Percentiles rank a stretch among this genome's conserved stretches.
Conservation (phyloP, 306 rosid species). For the Potentilla sterilis region DNA sequence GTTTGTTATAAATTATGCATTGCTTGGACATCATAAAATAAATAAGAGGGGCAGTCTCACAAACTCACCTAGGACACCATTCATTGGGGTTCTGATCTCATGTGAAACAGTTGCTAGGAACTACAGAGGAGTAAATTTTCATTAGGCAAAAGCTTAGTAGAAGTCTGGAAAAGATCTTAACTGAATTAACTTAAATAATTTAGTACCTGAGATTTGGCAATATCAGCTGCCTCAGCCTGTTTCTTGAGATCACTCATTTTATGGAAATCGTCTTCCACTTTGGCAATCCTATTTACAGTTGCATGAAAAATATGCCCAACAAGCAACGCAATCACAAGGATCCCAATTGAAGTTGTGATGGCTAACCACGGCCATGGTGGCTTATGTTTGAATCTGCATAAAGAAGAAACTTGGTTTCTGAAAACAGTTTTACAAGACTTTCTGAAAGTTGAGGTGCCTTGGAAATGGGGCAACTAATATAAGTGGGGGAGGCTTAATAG, state of each 20-base stretch:
- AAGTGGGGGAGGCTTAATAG: neutral
- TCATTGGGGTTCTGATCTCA: conserved; percentile 99
- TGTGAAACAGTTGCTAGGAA: conserved; percentile 98
- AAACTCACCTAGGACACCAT: conserved; percentile 90
- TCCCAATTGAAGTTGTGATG: conserved; percentile 64
- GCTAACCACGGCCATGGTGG: conserved; percentile 92
- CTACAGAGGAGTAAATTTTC: conserved; percentile 44
- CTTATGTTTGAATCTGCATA: conserved; percentile 79
- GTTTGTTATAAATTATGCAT: conserved; percentile 2
- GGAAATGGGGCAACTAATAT: neutral
- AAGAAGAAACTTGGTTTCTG: conserved; percentile 31
- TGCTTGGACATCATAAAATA: conserved; percentile 12
- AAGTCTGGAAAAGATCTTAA: conserved; percentile 20
- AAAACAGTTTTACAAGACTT: conserved; percentile 10
- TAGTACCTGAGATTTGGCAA: conserved; percentile 93
- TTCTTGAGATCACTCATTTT: conserved; percentile 75
- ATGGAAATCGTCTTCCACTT: conserved; percentile 77
- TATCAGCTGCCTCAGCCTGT: conserved; percentile 91
- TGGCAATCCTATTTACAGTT: conserved; percentile 81
- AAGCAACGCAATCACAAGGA: conserved; percentile 77
- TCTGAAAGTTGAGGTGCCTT: conserved; percentile 1
- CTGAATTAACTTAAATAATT: conserved; percentile 18
- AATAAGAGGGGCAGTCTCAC: neutral
- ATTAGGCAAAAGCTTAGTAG: conserved; percentile 25
- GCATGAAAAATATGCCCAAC: conserved; percentile 78